Base-by-base conservation (phyloP, 148 eudicot genomes). In the Chenopodium formosanum region DNA sequence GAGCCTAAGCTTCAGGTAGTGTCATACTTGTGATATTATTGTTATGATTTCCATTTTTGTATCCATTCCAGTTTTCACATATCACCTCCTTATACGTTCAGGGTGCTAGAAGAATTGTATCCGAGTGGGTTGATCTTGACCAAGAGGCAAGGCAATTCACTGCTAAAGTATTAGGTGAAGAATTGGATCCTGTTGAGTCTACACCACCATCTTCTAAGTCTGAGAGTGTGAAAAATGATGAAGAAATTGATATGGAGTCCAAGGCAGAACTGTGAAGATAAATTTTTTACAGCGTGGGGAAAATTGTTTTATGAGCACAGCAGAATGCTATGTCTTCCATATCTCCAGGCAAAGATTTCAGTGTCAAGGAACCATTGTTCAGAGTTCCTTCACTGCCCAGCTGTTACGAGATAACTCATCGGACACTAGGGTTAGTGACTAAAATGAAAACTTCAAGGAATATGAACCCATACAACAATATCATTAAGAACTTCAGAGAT, bases 1-100 rank as follows among this genome's bases (percentile, higher is more conserved):
- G 98, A 95, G 81, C 98, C 98, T 67, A 95, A 95, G 83, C 97
- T 95, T 86, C 98, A 92, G 95, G 98, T 93, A 81, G 53, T 70
- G 37, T 78, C 34, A 13, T 17, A 34, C 22, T 32, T 47, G 34
- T 72, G 29, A 9, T 58, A 20, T 65, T 9, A 69, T 62, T 70
- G 32, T 58, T 37, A 0, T 23, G n/a, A 11, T 20, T 73, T 8
- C 66, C 52, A 7, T 7, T 13, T 70, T n/a, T 70, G 23, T 56
- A 62, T 68, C 27, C 0, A 12, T 56, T 37, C 10, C 25, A 25
- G 16, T 19, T 31, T 71, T 71, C 48, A 77, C 29, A n/a, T 48
- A 58, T 29, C 46, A 9, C 17, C 48, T 44, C 69, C 68, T 75
- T 22, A 34, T 16, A 29, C 62, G 1, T 16, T 14, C 77, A 95